Base-by-base conservation (phyloP, 2,329 filamentous ascomycete genomes). In the Penicillium sp. region DNA sequence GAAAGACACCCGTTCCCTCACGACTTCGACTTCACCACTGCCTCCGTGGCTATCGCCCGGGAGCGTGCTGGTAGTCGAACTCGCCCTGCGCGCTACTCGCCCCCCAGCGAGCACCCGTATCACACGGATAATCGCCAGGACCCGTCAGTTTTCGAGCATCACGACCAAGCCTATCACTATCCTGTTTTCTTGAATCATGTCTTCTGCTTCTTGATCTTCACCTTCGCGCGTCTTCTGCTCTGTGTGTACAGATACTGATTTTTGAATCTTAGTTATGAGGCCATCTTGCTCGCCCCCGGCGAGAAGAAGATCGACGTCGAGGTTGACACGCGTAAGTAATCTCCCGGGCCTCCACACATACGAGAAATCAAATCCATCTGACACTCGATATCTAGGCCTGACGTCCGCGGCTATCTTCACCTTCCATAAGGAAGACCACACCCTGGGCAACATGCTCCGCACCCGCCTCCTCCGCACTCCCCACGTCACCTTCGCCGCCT, bases 361-460 rank as follows among this genome's bases (percentile, higher is more conserved):
- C 6, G 24, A 27, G 24, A 35, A 1, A 22, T 16, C 40, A 40
- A 37, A 19, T 14, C 11, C 9, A 13, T 35, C 58, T 66, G 27
- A 68, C 55, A 11, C 1, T 41, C 6, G 27, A 16, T 9, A n/a
- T 37, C 41, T 59, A 95, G 92, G 92, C 72, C 92, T 96, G 74
- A 91, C 94, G 22, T 96, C 96, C 75, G 92, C 91, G n/a, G 90
- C 92, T 10, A 90, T 97, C 77, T 99, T 99, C 80, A 87, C 91
- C 59, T 88, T 99, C 78, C 91, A 92, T 78, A 98, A 97, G 77
- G 95, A 99, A 77, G 95, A 99, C 70, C 94, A 97, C 79, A 97
- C 94, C 1, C 85, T 99, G 27, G 95, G 89, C 69, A 97, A 99
- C 76, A 84, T 99, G 56, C 84, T 99, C 57, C 86, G 89, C 50